Evolutionary conservation across 1,284 basidiomycete species (phyloP), one percentile per base, ranked within the genome.

Genomic region (Trametes pubescens): DNA sequence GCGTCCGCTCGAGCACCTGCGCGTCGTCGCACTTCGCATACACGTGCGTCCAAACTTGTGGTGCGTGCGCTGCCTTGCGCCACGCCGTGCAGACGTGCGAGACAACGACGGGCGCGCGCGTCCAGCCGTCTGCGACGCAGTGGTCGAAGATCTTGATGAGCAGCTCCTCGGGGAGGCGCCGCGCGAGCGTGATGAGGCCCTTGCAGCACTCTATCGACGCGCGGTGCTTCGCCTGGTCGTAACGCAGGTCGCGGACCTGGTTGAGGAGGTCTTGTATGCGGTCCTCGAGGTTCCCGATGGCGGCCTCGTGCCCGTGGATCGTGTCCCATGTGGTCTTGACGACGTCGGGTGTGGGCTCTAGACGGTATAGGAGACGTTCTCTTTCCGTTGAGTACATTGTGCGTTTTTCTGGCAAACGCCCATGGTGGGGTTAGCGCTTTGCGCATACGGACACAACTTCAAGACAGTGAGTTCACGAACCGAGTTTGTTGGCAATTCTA

Each of bases 1-100:
- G 75, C 21, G 82, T 83, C 60, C 81, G 79, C 1, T 76, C 74
- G 59, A 77, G 75, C 34, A 82, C 78, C 65, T 84, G 75, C 16
- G 77, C 72, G 43, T 78, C 76, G 68, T 84, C 81, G 61, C 80
- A 79, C 66, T 86, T 79, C 47, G 87, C 77, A 63, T 85, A 84
- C 57, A 89, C 68, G 66, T 83, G 77, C 5, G 86, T 85, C 88
- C 88, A 90, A 34, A 88, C 81, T 24, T 79, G 77, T 26, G 87
- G 85, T 37, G 79, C 77, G 54, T 73, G 74, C 6, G 85, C 79
- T 0, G 86, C 86, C 67, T 77, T 79, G 57, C 86, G 80, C 88
- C 88, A 90, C 59, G 82, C 76, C 3, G 82, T 80, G 69, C 86
- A 90, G 38, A 89, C 86, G 56, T 87, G 85, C 14, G 86, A 88